Conservation (phyloP, 371 early-diverging fungal species). For the Mucor racemosus region DNA sequence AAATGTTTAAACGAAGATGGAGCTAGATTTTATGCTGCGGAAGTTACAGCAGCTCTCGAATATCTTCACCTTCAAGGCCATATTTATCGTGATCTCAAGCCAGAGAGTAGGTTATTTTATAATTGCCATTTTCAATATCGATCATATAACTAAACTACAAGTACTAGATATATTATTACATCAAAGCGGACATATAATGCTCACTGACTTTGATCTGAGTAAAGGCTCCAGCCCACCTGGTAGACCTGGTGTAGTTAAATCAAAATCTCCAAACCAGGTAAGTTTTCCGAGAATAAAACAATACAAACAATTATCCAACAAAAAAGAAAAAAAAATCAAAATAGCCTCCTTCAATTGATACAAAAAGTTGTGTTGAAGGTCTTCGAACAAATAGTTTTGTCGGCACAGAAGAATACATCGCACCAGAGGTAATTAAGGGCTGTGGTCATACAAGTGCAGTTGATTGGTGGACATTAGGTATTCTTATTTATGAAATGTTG, state of each 20-base stretch:
- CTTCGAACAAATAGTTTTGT: conserved; percentile 96
- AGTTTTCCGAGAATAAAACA: conserved; percentile 9
- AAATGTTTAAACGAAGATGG: conserved; percentile 87
- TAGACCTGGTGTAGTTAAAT: conserved; percentile 77
- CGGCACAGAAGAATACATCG: conserved; percentile 97
- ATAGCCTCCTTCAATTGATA: conserved; percentile 76
- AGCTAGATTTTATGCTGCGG: conserved; percentile 97
- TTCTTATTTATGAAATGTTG: conserved; percentile 96
- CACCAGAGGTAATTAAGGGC: conserved; percentile 95
- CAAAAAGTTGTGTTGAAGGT: conserved; percentile 83
- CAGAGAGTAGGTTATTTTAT: conserved; percentile 85
- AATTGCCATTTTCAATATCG: too few relatives aligned
- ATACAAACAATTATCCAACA: neutral
- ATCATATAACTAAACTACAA: neutral
- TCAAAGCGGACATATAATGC: conserved; percentile 94
- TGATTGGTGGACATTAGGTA: conserved; percentile 99
- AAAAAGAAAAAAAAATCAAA: neutral
- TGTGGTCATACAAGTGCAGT: conserved; percentile 92
- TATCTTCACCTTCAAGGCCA: conserved; percentile 96
- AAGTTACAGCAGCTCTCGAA: conserved; percentile 92
- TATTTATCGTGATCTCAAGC: conserved; percentile 98
- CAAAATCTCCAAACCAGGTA: conserved; percentile 55
- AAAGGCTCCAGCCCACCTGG: conserved; percentile 84
- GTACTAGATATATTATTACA: conserved; percentile 86
- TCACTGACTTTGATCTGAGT: conserved; percentile 96